These are phyloP conservation scores for Hypoxylon intermedium DNA, from an alignment of 495 filamentous ascomycete genomes.

Conservation along the genomic window DNA sequence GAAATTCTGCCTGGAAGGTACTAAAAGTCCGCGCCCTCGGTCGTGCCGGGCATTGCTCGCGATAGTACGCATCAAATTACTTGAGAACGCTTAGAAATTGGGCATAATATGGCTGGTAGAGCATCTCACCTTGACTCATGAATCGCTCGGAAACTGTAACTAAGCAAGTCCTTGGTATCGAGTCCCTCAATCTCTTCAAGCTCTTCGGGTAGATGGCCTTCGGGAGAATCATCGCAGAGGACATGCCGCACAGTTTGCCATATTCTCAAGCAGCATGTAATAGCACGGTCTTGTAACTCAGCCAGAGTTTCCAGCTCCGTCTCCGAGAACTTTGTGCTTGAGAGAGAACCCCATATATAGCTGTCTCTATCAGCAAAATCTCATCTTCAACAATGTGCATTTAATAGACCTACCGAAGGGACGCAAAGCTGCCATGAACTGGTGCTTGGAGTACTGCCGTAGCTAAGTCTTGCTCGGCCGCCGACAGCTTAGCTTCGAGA, in stretches of 20 bases:
- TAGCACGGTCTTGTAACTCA: constrained; percentile 61
- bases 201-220: constrained; percentile 81
- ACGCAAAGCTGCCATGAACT: constrained; percentile 73
- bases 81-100: constrained; percentile 38
- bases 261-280: constrained; percentile 64
- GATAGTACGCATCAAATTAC: constrained; percentile 65
- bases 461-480: constrained; percentile 64
- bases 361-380: constrained; percentile 36
- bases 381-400: background rate
- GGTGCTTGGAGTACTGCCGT: constrained; percentile 68
- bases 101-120: background rate
- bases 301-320: constrained; percentile 49
- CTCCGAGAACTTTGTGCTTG: constrained; percentile 39
- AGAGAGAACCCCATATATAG: constrained; percentile 54
- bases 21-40: constrained; percentile 42
- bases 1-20: constrained; percentile 54
- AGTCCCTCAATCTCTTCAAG: constrained; percentile 70
- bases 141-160: constrained; percentile 90
- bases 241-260: constrained; percentile 78
- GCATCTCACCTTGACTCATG: constrained; percentile 81
- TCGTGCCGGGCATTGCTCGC: constrained; percentile 51
- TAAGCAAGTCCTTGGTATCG: constrained; percentile 84
- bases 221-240: constrained; percentile 89
- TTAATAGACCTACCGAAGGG: constrained; percentile 59
- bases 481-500: constrained; percentile 64